These are phyloP conservation scores for Lachnum nothofagi DNA, from an alignment of 2,329 filamentous ascomycete genomes.

Conservation along the genomic window DNA sequence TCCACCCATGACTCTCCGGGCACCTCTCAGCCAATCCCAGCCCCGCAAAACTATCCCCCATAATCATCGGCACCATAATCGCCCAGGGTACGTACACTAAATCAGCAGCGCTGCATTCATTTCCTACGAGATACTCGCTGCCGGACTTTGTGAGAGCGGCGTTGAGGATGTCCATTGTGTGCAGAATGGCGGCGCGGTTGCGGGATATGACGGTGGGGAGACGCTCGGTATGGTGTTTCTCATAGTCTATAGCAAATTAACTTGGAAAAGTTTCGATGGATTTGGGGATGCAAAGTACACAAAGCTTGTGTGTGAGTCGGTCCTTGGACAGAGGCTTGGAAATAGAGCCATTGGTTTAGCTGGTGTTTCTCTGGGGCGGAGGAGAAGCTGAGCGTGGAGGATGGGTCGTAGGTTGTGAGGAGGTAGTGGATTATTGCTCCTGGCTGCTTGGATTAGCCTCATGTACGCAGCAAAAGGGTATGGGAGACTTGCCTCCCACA, in stretches of 20 bases:
- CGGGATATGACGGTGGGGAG: constrained; percentile 37
- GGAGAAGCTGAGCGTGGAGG: constrained; percentile 33
- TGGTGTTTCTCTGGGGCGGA: constrained; percentile 30
- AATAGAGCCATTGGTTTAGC: constrained; percentile 37
- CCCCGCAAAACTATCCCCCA: too few relatives aligned
- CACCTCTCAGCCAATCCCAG: too few relatives aligned
- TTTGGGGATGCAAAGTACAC: constrained; percentile 33
- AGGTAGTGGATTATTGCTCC: constrained; percentile 38
- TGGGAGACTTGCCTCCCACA: too few relatives aligned
- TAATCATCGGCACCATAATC: constrained; percentile 8
- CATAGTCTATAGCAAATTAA: constrained; percentile 40
- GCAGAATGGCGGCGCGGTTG: constrained; percentile 23
- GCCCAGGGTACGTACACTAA: constrained; percentile 17
- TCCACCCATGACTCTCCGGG: too few relatives aligned
- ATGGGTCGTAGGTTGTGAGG: constrained; percentile 37
- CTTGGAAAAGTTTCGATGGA: constrained; percentile 39
- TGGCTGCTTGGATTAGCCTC: too few relatives aligned
- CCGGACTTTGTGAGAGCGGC: too few relatives aligned
- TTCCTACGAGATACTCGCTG: too few relatives aligned
- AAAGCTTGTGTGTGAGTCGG: constrained; percentile 37
- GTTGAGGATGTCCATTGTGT: too few relatives aligned
- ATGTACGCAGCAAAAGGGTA: too few relatives aligned
- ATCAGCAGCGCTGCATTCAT: constrained; percentile 34
- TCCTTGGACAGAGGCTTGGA: constrained; percentile 37
- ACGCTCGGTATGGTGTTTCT: constrained; percentile 36